Evolutionary conservation across 108 stramenopile species (phyloP).

Genomic region (Fragilariopsis cylindrus): DNA sequence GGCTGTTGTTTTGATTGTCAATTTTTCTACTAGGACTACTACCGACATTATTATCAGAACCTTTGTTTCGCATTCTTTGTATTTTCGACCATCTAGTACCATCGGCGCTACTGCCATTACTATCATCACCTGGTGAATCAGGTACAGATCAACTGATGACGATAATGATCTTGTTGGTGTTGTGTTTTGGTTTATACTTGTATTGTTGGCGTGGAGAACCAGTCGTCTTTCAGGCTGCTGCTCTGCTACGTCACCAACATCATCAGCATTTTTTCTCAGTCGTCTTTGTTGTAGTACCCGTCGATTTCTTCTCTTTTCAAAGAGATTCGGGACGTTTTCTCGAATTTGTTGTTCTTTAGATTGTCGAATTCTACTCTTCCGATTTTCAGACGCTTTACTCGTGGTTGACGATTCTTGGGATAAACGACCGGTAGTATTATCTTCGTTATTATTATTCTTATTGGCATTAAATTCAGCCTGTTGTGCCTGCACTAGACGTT

Average conservation of each 20-base stretch:
- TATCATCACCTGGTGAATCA: conserved; percentile 8
- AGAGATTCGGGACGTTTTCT: conserved; percentile 11
- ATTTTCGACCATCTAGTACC: conserved; percentile 18
- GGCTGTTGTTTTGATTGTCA: neutral
- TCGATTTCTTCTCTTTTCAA: conserved; percentile 36
- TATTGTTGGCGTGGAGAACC: neutral
- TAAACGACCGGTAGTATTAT: neutral
- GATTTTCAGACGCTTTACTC: conserved; percentile 26
- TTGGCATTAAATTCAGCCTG: neutral
- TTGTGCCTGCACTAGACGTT: neutral
- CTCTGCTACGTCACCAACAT: neutral
- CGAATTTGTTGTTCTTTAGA: conserved; percentile 16
- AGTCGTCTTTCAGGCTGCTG: too few relatives aligned
- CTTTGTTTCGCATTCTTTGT: conserved; percentile 30
- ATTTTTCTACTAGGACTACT: neutral
- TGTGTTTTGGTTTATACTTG: neutral
- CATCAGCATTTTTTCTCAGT: neutral
- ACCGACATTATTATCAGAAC: neutral
- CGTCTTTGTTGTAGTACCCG: conserved; percentile 20
- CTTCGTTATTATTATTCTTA: neutral
- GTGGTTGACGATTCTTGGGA: conserved; percentile 12
- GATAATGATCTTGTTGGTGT: conserved; percentile 1
- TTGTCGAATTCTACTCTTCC: conserved; percentile 31
- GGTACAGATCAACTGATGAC: conserved; percentile 1
- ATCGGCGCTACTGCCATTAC: neutral